Base-by-base conservation (phyloP, 192 early-diverging fungal species). In the Piromyces finnis region DNA sequence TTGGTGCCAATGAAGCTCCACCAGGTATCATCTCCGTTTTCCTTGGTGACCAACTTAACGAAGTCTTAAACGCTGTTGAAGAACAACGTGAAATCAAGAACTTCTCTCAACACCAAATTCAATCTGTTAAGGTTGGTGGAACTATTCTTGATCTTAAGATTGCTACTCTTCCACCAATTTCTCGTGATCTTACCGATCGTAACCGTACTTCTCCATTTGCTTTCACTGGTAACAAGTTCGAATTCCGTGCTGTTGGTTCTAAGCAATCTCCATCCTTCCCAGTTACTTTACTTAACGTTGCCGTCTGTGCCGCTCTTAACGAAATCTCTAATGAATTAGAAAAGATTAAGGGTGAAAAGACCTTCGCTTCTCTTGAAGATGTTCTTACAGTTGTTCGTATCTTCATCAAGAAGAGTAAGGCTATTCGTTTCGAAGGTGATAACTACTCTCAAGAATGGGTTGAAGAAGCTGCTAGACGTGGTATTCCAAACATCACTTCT, bases 161-260 rank as follows among this genome's bases (percentile, higher is more conserved):
- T 77, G 91, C 95, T 15, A 92, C 92, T 14, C 90, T 99, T 77
- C 96, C 97, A 81, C 88, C 89, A 83, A 95, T 99, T 83, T 82
- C 92, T 28, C 95, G 97, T 84, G 97, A 99, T 87, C 87, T 99
- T 84, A 99, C 97, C n/a, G 97, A 99, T 87, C 95, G 97, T 88
- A 99, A 99, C 94, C 94, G 96, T 84, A 99, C 97, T 35, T 98
- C 95, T 79, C 96, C 97, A 39, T 98, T 99, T 81, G 97, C 97
- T 80, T 99, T 99, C 86, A 99, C 97, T 81, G 97, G 97, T 77
- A 99, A 99, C 94, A 99, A 99, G 92, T 99, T 99, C 83, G 97
- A 99, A 90, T 99, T 97, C 96, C 94, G 96, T 87, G 95, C 97
- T 68, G 96, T 98, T 30, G 97, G 97, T 68, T 96, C 97, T 82